Evolutionary conservation across 257 asterid genomes (phyloP).

Genomic region (Thymus mandschuricus): DNA sequence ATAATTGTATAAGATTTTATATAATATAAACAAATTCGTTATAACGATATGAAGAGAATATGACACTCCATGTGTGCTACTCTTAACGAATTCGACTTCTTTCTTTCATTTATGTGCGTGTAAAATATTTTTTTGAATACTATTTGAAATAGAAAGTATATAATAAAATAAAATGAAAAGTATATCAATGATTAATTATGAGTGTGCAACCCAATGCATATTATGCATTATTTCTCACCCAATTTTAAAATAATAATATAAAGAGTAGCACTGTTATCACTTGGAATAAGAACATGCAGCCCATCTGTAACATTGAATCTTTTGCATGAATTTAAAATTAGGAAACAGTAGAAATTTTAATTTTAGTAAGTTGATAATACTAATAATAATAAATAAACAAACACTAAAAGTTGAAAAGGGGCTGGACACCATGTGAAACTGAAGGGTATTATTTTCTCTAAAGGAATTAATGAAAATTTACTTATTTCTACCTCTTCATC

Average conservation of each 20-base stretch:
- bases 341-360: constrained; percentile 10
- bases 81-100: too few species aligned
- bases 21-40: too few species aligned
- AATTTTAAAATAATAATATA: constrained; percentile 12
- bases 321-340: constrained; percentile 27
- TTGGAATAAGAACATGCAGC: constrained; percentile 63
- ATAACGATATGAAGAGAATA: too few species aligned
- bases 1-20: too few species aligned
- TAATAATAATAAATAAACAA: constrained; percentile 41
- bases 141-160: background rate
- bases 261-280: constrained; percentile 21
- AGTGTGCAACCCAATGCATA: constrained; percentile 26
- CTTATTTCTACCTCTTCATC: constrained; percentile 17
- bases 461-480: constrained; percentile 27
- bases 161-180: background rate
- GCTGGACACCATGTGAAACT: constrained; percentile 57
- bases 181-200: constrained; percentile 40
- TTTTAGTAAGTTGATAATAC: constrained; percentile 31
- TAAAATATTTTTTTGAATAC: too few species aligned
- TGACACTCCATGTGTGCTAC: too few species aligned
- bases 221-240: constrained; percentile 7
- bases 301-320: constrained; percentile 53
- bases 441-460: constrained; percentile 41
- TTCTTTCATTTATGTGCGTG: too few species aligned
- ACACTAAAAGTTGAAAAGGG: constrained; percentile 37